Evolutionary conservation across 495 filamentous ascomycete species (phyloP).

Genomic region (Penicillium fimorum): DNA sequence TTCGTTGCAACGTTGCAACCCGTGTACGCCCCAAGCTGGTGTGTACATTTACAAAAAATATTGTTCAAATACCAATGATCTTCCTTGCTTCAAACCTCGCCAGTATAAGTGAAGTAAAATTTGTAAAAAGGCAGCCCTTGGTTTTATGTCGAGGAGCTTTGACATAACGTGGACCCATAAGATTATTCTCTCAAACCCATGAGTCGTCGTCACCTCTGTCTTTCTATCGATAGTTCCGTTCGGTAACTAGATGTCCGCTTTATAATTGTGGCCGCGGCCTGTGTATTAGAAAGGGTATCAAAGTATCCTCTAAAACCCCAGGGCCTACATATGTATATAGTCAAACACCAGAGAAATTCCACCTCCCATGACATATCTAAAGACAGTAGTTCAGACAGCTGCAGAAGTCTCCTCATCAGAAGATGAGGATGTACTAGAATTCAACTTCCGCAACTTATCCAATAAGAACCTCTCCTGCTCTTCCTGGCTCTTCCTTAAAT

Average conservation of each 20-base stretch:
- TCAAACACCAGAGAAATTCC: slow-evolving; percentile 63
- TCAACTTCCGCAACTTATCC: slow-evolving; percentile 20
- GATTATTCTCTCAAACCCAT: background rate
- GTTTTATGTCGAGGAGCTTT: no score
- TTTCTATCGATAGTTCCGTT: background rate
- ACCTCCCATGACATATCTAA: background rate
- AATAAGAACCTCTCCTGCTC: slow-evolving; percentile 49
- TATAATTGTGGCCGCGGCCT: background rate
- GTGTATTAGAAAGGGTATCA: background rate
- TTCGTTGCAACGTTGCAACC: slow-evolving; percentile 14
- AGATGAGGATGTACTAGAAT: slow-evolving; percentile 5
- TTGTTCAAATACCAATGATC: slow-evolving; percentile 16
- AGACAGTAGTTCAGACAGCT: slow-evolving; percentile 6
- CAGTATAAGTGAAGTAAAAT: no score
- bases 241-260: background rate
- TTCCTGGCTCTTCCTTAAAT: slow-evolving; percentile 56
- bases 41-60: slow-evolving; percentile 21
- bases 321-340: background rate
- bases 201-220: background rate
- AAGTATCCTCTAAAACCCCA: no score
- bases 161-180: no score
- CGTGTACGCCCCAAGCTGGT: slow-evolving; percentile 13
- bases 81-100: background rate
- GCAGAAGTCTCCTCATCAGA: slow-evolving; percentile 1
- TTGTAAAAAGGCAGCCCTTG: no score